Percentiles rank a stretch among this genome's conserved stretches.
Evolutionary conservation across 2,329 filamentous ascomycete genomes (phyloP).

Genomic region (Zarea fungicola): DNA sequence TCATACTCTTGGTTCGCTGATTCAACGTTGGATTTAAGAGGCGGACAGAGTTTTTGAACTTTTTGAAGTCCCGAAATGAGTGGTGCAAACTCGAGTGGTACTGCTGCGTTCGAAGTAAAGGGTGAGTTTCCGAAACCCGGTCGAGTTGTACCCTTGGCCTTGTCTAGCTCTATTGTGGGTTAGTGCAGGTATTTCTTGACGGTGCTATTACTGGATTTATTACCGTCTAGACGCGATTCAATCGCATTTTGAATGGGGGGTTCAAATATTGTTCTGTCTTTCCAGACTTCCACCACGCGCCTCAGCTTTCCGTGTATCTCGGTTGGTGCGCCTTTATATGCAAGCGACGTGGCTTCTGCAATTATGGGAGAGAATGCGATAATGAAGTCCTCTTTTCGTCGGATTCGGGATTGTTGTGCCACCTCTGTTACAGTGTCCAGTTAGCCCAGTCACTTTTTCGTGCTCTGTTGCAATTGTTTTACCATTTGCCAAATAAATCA

Average conservation of each 20-base stretch:
- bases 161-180: slow-evolving; percentile 52
- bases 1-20: slow-evolving; percentile 77
- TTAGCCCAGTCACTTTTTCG: background rate
- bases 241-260: slow-evolving; percentile 71
- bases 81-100: slow-evolving; percentile 59
- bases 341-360: slow-evolving; percentile 81
- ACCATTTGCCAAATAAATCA: slow-evolving; percentile 96
- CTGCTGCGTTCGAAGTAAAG: slow-evolving; percentile 49
- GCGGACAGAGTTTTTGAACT: slow-evolving; percentile 65
- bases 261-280: slow-evolving; percentile 80
- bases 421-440: slow-evolving; percentile 61
- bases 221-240: slow-evolving; percentile 75
- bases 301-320: slow-evolving; percentile 86
- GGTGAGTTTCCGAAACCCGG: slow-evolving; percentile 51
- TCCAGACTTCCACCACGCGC: slow-evolving; percentile 92
- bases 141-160: slow-evolving; percentile 48
- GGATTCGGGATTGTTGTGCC: slow-evolving; percentile 89
- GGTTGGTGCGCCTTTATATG: slow-evolving; percentile 81
- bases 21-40: slow-evolving; percentile 61
- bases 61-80: slow-evolving; percentile 70
- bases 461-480: slow-evolving; percentile 19
- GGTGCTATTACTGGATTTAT: slow-evolving; percentile 17
- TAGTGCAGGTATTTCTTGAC: slow-evolving; percentile 11
- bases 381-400: slow-evolving; percentile 88
- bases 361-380: slow-evolving; percentile 88